A percentile compares a stretch with the other conserved stretches of the same genome.
phyloP scores from a whole-genome alignment of 345 rosid species.

The Pistacia integerrima region DNA sequence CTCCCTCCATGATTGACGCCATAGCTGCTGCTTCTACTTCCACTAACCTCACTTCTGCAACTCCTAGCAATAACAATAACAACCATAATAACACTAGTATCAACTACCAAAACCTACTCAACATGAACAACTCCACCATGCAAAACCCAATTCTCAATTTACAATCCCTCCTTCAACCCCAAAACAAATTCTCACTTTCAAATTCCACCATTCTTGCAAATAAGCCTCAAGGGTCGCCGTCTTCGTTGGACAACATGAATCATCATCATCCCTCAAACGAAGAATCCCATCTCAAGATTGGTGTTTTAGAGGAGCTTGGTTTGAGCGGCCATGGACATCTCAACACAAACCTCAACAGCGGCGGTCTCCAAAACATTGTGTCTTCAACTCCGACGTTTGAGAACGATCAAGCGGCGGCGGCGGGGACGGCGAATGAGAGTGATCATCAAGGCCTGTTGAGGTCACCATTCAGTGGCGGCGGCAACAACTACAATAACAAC shows the following conservation, averaged over 20 bases:
- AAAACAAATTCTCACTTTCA: constrained; percentile 42
- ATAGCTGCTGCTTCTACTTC: constrained; percentile 27
- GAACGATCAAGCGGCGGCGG: neutral
- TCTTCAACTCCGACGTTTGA: constrained; percentile 17
- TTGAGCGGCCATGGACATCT: constrained; percentile 37
- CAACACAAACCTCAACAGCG: constrained; percentile 23
- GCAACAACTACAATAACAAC: constrained; percentile 22
- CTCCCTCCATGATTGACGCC: constrained; percentile 38
- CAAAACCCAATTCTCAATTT: constrained; percentile 63
- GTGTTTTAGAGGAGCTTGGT: constrained; percentile 52
- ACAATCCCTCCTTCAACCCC: constrained; percentile 62
- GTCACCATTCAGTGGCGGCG: constrained; percentile 40
- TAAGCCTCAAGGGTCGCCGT: constrained; percentile 3
- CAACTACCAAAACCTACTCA: constrained; percentile 41
- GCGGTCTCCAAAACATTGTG: constrained; percentile 30
- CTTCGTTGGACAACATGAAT: too few relatives aligned
- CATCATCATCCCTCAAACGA: constrained; percentile 17
- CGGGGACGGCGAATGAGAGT: constrained; percentile 22
- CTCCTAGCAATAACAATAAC: neutral
- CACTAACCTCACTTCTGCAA: constrained; percentile 16
- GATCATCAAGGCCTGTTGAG: constrained; percentile 40
- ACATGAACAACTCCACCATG: constrained; percentile 33
- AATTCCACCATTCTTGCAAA: constrained; percentile 34
- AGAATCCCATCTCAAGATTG: constrained; percentile 37
- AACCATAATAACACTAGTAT: constrained; percentile 20